phyloP scores from a whole-genome alignment of 257 asterid genomes.

The Salvia splendens region DNA sequence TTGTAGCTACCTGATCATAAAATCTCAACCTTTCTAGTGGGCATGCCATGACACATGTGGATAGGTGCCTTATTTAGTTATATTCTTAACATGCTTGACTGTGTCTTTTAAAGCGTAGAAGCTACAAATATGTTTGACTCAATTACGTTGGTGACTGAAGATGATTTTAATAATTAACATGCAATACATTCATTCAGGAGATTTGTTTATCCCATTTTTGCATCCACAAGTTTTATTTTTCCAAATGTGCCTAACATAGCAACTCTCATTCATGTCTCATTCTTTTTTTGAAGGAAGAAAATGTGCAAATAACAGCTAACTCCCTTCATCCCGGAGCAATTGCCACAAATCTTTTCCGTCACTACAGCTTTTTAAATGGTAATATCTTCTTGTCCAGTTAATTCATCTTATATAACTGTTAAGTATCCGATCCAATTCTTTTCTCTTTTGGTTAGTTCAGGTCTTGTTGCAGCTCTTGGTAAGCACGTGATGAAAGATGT shows the following conservation, averaged over 20 bases:
- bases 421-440: slow-evolving; percentile 22
- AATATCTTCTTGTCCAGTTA: slow-evolving; percentile 15
- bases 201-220: background rate
- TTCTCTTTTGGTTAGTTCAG: slow-evolving; percentile 37
- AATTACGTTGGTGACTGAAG: slow-evolving; percentile 1
- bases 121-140: background rate
- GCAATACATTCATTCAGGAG: background rate
- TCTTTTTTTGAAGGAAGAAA: slow-evolving; percentile 51
- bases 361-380: slow-evolving; percentile 51
- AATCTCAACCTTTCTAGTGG: slow-evolving; percentile 2
- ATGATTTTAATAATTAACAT: background rate
- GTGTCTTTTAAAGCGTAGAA: background rate
- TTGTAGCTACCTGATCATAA: background rate
- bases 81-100: background rate
- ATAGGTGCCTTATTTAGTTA: background rate
- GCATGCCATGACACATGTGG: background rate
- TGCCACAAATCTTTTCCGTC: slow-evolving; percentile 73
- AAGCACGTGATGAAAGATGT: slow-evolving; percentile 58
- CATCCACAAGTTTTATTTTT: background rate
- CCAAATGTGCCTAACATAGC: background rate
- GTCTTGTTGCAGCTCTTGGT: slow-evolving; percentile 45
- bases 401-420: background rate
- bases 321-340: slow-evolving; percentile 78
- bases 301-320: slow-evolving; percentile 63
- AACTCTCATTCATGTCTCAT: background rate